phyloP scores from a whole-genome alignment of 169 alveolate species.

The Plasmodium chabaudi region DNA sequence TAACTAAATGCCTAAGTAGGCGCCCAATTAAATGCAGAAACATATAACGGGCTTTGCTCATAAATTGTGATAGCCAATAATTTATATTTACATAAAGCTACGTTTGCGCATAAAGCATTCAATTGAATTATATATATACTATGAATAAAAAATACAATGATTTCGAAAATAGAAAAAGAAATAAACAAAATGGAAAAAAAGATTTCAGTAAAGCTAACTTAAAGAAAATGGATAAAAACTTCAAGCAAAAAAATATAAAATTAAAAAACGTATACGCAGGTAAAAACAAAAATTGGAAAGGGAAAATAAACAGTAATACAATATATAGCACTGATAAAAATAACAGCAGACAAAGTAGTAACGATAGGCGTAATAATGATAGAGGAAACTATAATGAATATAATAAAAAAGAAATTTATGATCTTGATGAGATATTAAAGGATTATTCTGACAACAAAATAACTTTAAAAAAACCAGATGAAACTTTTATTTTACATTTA shows the following conservation, averaged over 20 bases:
- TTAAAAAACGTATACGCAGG: conserved; percentile 36
- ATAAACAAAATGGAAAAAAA: background rate
- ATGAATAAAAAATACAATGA: background rate
- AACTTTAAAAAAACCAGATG: conserved; percentile 49
- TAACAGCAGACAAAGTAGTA: conserved; percentile 10
- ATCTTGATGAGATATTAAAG: conserved; percentile 17
- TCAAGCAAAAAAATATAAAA: conserved; percentile 37
- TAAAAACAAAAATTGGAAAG: conserved; percentile 23
- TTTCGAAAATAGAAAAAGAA: background rate
- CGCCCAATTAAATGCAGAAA: too few relatives aligned
- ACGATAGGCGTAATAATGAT: conserved; percentile 7
- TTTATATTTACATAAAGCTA: too few relatives aligned
- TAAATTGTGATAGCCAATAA: too few relatives aligned
- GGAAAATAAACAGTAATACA: conserved; percentile 15
- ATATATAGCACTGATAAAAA: background rate
- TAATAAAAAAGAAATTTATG: conserved; percentile 9
- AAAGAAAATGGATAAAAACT: conserved; percentile 32
- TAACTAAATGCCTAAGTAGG: too few relatives aligned
- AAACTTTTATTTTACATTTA: conserved; percentile 26
- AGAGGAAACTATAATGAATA: background rate
- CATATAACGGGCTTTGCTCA: too few relatives aligned
- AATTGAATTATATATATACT: background rate
- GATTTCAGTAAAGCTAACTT: conserved; percentile 19
- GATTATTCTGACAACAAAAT: conserved; percentile 30
- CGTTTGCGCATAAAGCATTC: too few relatives aligned